phyloP scores from a whole-genome alignment of 2,329 filamentous ascomycete species.

The Cryphonectria radicalis region DNA sequence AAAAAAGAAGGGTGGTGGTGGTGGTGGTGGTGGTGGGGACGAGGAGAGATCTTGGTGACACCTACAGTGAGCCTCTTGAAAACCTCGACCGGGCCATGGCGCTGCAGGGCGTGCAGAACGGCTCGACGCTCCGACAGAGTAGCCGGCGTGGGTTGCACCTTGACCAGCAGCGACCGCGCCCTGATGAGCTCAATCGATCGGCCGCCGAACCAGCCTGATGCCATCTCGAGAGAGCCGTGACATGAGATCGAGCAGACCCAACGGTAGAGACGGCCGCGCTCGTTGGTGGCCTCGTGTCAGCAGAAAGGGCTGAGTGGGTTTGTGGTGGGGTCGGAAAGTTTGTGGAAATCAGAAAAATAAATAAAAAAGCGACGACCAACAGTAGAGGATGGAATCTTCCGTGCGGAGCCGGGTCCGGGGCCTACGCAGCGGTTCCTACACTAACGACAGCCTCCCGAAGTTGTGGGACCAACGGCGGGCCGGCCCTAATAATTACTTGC shows the following conservation, averaged over 20 bases:
- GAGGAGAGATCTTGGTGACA: background rate
- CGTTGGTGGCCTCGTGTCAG: background rate
- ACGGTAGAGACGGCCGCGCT: background rate
- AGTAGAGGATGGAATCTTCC: background rate
- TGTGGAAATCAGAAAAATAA: background rate
- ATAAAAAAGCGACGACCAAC: background rate
- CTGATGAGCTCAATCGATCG: slow-evolving; percentile 27
- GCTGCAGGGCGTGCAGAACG: slow-evolving; percentile 56
- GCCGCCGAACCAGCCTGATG: slow-evolving; percentile 24
- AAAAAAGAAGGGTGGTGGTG: too few relatives aligned
- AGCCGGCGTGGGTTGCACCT: slow-evolving; percentile 55
- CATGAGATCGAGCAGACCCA: background rate
- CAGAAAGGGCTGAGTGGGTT: background rate
- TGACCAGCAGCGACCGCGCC: slow-evolving; percentile 48
- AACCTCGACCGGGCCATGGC: slow-evolving; percentile 53
- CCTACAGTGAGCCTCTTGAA: slow-evolving; percentile 54
- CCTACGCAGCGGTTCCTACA: background rate
- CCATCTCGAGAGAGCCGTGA: slow-evolving; percentile 11
- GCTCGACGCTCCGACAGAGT: slow-evolving; percentile 59
- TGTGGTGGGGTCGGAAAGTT: background rate
- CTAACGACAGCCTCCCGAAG: background rate
- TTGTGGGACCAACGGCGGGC: background rate
- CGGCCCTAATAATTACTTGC: too few relatives aligned
- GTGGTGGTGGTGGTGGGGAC: too few relatives aligned
- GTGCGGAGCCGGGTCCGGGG: background rate